phyloP scores from a whole-genome alignment of 805 yeast genomes.

The Blastobotrys attinorum region DNA sequence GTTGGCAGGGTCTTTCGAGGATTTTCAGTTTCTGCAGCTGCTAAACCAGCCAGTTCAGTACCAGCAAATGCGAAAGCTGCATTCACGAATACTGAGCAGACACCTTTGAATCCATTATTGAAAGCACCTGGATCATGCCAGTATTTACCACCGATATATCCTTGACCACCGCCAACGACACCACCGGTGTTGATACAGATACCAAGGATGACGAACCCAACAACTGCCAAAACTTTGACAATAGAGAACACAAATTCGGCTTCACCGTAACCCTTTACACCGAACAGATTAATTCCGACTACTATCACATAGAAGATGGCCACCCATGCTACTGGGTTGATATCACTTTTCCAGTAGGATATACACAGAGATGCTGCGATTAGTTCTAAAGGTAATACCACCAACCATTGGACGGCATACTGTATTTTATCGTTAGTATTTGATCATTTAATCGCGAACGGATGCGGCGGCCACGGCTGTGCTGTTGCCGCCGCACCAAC shows the following conservation, averaged over 20 bases:
- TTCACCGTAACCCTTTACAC: slow-evolving; percentile 57
- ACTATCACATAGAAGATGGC: slow-evolving; percentile 48
- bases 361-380: slow-evolving; percentile 52
- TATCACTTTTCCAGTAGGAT: slow-evolving; percentile 41
- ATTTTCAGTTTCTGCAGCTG: slow-evolving; percentile 68
- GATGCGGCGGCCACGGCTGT: no score
- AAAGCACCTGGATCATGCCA: slow-evolving; percentile 56
- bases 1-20: slow-evolving; percentile 61
- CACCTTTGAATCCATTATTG: slow-evolving; percentile 58
- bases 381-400: slow-evolving; percentile 53
- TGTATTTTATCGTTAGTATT: no score
- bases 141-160: slow-evolving; percentile 48
- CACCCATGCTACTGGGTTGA: slow-evolving; percentile 51
- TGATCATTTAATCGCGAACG: no score
- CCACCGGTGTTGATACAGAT: slow-evolving; percentile 44
- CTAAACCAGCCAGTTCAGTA: slow-evolving; percentile 63
- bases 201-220: slow-evolving; percentile 55
- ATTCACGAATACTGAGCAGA: slow-evolving; percentile 63
- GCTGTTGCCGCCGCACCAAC: no score
- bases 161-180: slow-evolving; percentile 49
- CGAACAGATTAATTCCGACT: slow-evolving; percentile 42
- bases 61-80: slow-evolving; percentile 77
- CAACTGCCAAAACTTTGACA: slow-evolving; percentile 49
- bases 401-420: slow-evolving; percentile 52
- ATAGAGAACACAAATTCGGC: slow-evolving; percentile 56